These are phyloP conservation scores for Endogone sp. DNA, from an alignment of 192 early-diverging fungal species.

Conservation along the genomic window DNA sequence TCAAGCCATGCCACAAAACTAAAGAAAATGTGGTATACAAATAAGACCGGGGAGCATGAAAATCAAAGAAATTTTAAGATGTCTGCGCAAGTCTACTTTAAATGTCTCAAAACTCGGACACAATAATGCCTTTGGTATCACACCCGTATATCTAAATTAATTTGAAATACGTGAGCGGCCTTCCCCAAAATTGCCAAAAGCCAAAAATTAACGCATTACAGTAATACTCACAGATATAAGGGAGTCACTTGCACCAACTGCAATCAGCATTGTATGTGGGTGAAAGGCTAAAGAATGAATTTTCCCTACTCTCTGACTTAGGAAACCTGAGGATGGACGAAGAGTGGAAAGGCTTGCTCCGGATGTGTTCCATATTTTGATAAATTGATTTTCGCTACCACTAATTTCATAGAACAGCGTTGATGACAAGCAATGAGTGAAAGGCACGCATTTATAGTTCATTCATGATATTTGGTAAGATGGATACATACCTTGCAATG, in stretches of 20 bases:
- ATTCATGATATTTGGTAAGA: constrained; percentile 15
- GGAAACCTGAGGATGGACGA: constrained; percentile 50
- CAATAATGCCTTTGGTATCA: constrained; percentile 12
- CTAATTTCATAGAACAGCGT: constrained; percentile 5
- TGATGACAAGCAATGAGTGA: background rate
- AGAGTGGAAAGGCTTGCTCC: constrained; percentile 40
- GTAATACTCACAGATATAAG: constrained; percentile 31
- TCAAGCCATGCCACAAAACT: too few relatives aligned
- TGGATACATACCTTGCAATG: constrained; percentile 47
- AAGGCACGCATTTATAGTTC: constrained; percentile 10
- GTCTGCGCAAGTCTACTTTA: too few relatives aligned
- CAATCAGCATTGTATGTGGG: constrained; percentile 59
- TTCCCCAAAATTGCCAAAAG: too few relatives aligned
- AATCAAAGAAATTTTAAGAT: too few relatives aligned
- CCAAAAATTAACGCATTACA: background rate
- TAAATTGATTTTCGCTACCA: constrained; percentile 35
- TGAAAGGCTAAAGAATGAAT: constrained; percentile 64
- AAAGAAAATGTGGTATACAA: too few relatives aligned
- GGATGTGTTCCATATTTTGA: constrained; percentile 57
- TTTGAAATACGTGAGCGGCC: background rate
- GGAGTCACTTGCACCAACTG: constrained; percentile 41
- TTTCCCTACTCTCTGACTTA: constrained; percentile 44
- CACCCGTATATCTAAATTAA: constrained; percentile 8
- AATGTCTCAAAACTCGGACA: constrained; percentile 5
- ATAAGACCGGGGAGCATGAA: too few relatives aligned